Percentiles rank a stretch among this genome's conserved stretches.
Evolutionary conservation across 2,329 filamentous ascomycete species (phyloP).

Genomic region (Alternaria rosae): DNA sequence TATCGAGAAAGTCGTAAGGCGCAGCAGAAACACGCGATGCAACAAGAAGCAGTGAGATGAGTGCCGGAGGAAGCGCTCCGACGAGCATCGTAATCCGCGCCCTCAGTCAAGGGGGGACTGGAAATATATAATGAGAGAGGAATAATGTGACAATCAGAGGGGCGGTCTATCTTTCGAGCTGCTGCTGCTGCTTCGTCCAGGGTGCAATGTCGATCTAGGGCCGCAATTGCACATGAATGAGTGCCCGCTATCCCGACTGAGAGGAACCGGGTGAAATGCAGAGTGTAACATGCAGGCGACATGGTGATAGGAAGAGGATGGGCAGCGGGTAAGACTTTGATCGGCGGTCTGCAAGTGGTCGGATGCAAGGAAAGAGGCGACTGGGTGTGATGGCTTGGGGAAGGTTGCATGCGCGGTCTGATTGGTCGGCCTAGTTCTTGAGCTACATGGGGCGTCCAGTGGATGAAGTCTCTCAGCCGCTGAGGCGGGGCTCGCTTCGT

Average conservation of each 20-base stretch:
- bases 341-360: slow-evolving; percentile 38
- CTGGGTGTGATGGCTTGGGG: slow-evolving; percentile 34
- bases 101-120: background rate
- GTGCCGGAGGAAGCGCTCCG: slow-evolving; percentile 31
- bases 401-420: slow-evolving; percentile 23
- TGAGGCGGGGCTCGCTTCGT: slow-evolving; percentile 39
- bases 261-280: slow-evolving; percentile 32
- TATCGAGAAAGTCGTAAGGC: slow-evolving; percentile 36
- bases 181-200: slow-evolving; percentile 11
- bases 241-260: slow-evolving; percentile 26
- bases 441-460: slow-evolving; percentile 41
- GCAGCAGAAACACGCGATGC: slow-evolving; percentile 32
- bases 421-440: slow-evolving; percentile 42
- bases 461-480: slow-evolving; percentile 40
- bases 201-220: slow-evolving; percentile 22
- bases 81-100: slow-evolving; percentile 35
- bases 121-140: slow-evolving; percentile 9
- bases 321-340: slow-evolving; percentile 29
- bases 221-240: slow-evolving; percentile 13
- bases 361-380: slow-evolving; percentile 24
- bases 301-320: slow-evolving; percentile 33
- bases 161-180: slow-evolving; percentile 11
- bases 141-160: slow-evolving; percentile 1
- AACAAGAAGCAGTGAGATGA: slow-evolving; percentile 38
- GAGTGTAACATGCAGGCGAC: slow-evolving; percentile 36